phyloP scores from a whole-genome alignment of 2,329 filamentous ascomycete genomes.

The Clarireedia monteithiana region DNA sequence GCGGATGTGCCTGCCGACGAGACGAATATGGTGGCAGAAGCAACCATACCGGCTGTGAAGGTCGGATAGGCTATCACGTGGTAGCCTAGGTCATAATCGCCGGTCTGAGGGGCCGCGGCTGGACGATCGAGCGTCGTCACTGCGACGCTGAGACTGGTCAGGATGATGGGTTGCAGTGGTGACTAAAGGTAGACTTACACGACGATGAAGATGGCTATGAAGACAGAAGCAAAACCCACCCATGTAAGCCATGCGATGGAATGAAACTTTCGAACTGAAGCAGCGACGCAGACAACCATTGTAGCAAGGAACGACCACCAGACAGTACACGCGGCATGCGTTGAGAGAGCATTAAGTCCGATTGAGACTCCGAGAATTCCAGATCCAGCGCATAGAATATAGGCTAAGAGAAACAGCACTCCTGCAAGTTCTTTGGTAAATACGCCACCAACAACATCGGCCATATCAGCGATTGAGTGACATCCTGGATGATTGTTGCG shows the following conservation, averaged over 20 bases:
- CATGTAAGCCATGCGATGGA: slow-evolving; percentile 52
- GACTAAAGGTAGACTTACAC: too few relatives aligned
- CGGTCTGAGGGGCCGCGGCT: slow-evolving; percentile 28
- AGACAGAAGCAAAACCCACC: slow-evolving; percentile 33
- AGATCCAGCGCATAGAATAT: background rate
- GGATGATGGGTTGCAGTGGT: slow-evolving; percentile 37
- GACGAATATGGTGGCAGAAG: slow-evolving; percentile 51
- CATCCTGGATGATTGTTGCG: slow-evolving; percentile 41
- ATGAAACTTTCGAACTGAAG: too few relatives aligned
- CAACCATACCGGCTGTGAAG: slow-evolving; percentile 51
- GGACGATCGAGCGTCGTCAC: slow-evolving; percentile 37
- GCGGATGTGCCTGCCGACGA: slow-evolving; percentile 51
- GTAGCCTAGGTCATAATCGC: slow-evolving; percentile 52
- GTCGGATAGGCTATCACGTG: slow-evolving; percentile 45
- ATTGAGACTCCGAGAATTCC: slow-evolving; percentile 7
- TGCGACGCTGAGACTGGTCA: slow-evolving; percentile 17
- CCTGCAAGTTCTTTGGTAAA: background rate
- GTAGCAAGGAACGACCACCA: slow-evolving; percentile 43
- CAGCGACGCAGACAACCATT: slow-evolving; percentile 21
- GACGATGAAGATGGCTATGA: too few relatives aligned
- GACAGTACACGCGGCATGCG: slow-evolving; percentile 53
- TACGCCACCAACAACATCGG: background rate
- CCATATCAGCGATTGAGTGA: slow-evolving; percentile 28
- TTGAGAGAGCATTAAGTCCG: slow-evolving; percentile 49
- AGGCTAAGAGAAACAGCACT: background rate